Percentiles rank a stretch among this genome's conserved stretches.
These are phyloP conservation scores for Podaxis carcinomalis DNA, from an alignment of 768 basidiomycete genomes.

Conservation along the genomic window DNA sequence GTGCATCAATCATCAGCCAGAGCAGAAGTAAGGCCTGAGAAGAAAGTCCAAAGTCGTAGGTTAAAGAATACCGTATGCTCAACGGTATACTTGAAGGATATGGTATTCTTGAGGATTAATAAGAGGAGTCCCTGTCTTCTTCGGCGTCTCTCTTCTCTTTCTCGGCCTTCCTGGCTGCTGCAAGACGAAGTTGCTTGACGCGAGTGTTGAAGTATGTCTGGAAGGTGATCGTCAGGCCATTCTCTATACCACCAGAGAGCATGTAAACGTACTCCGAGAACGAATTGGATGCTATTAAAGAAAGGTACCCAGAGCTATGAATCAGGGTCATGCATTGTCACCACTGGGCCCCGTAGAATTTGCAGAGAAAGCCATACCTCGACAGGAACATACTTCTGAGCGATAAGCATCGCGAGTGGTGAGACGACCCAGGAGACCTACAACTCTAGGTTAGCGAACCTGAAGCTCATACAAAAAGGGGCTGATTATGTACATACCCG, in stretches of 20 bases:
- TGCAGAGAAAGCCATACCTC: slow-evolving; percentile 43
- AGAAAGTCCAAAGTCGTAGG: too few species aligned
- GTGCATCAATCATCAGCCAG: too few species aligned
- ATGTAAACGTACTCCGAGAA: slow-evolving; percentile 57
- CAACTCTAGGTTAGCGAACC: not conserved
- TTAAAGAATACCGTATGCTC: not conserved
- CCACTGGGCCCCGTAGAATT: not conserved
- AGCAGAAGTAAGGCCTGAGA: too few species aligned
- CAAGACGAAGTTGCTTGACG: slow-evolving; percentile 58
- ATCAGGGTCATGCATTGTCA: not conserved
- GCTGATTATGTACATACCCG: slow-evolving; percentile 39
- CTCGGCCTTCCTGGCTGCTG: slow-evolving; percentile 46
- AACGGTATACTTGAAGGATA: not conserved
- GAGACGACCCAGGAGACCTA: slow-evolving; percentile 81
- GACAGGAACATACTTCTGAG: slow-evolving; percentile 75
- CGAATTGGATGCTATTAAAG: slow-evolving; percentile 76
- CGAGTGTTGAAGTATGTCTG: slow-evolving; percentile 75
- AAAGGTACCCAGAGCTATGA: slow-evolving; percentile 81
- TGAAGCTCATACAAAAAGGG: not conserved
- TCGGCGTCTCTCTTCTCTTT: slow-evolving; percentile 27
- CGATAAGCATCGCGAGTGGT: slow-evolving; percentile 68
- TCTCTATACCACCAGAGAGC: not conserved
- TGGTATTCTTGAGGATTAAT: too few species aligned
- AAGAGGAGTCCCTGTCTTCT: too few species aligned
- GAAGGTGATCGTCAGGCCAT: slow-evolving; percentile 5